Percentiles rank a stretch among this genome's conserved stretches.
Evolutionary conservation across 768 basidiomycete species (phyloP).

Genomic region (Mycena polygramma): DNA sequence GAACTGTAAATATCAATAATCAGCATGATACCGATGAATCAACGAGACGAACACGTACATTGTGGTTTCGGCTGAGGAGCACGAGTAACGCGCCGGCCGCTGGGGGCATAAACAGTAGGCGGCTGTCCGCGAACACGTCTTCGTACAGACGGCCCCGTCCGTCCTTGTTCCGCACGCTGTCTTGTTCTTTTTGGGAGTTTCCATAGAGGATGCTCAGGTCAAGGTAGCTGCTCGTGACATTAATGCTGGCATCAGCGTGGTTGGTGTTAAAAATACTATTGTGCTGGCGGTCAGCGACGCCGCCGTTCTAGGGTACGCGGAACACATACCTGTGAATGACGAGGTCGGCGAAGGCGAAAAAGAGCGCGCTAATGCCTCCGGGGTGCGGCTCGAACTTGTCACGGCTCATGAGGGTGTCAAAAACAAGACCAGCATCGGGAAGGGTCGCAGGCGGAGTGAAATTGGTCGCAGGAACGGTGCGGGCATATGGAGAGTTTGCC

Average conservation of each 20-base stretch:
- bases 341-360: slow-evolving; percentile 85
- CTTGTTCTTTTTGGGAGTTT: slow-evolving; percentile 58
- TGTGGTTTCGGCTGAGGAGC: slow-evolving; percentile 80
- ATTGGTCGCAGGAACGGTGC: slow-evolving; percentile 68
- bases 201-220: slow-evolving; percentile 85
- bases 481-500: slow-evolving; percentile 76
- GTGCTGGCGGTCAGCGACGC: too few species aligned
- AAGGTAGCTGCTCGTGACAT: slow-evolving; percentile 79
- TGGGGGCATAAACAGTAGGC: slow-evolving; percentile 81
- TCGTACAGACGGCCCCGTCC: slow-evolving; percentile 76
- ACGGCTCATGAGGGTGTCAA: slow-evolving; percentile 75
- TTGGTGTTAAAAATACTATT: slow-evolving; percentile 65
- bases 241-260: slow-evolving; percentile 62
- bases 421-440: slow-evolving; percentile 77
- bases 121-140: slow-evolving; percentile 77
- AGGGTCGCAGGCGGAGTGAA: slow-evolving; percentile 58
- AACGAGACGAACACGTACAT: slow-evolving; percentile 56
- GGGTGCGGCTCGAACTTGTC: slow-evolving; percentile 68
- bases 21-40: not conserved
- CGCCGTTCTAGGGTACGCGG: too few species aligned
- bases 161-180: slow-evolving; percentile 69
- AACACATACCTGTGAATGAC: slow-evolving; percentile 70
- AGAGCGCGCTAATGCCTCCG: slow-evolving; percentile 77
- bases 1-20: slow-evolving; percentile 59
- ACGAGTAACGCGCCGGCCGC: slow-evolving; percentile 76